Evolutionary conservation across 768 basidiomycete genomes (phyloP), one percentile per base, ranked within the genome.

Genomic region (Hemileccinum impolitum): DNA sequence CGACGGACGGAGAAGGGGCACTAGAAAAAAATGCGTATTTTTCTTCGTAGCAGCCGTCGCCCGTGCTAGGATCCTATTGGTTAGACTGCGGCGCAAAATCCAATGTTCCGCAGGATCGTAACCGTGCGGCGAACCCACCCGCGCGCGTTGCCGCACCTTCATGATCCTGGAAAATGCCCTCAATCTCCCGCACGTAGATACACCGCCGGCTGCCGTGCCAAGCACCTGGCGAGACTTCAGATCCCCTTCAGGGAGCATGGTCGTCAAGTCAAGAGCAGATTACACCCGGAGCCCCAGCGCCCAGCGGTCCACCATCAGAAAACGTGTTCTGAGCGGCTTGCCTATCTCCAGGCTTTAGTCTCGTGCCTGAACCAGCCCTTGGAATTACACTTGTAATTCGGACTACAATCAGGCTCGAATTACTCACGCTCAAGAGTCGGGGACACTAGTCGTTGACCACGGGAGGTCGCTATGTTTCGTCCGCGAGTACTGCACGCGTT

Each of bases 281-380:
- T 40, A 47, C 53, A 50, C 44, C 35, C 38, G 35, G 46, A 43
- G 46, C 43, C 38, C 19, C 51, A 39, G 39, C 51, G 19, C 48
- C 35, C 48, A 48, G 39, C 30, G 30, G 31, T 47, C 47, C 41
- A 17, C 23, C 47, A 39, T 52, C 47, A 43, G 30, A 44, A 40
- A 31, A n/a, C n/a, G 15, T 6, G 26, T 19, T 39, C 26, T 17
- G 32, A 9, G 11, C 10, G 17, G 3, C 18, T 30, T 3, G 2
- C 28, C 28, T 8, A 30, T 4, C 11, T 3, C 9, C 28, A 3
- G 28, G 28, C 28, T 30, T 8, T 12, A 9, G 28, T 9, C 28
- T 30, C 4, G 28, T 30, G 7, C 28, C 28, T 12, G 28, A 12
- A 30, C 9, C 28, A 30, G 28, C 11, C 11, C 11, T 30, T 30